Conservation (phyloP, 2,329 filamentous ascomycete genomes). For the Hyphodiscus sp. region DNA sequence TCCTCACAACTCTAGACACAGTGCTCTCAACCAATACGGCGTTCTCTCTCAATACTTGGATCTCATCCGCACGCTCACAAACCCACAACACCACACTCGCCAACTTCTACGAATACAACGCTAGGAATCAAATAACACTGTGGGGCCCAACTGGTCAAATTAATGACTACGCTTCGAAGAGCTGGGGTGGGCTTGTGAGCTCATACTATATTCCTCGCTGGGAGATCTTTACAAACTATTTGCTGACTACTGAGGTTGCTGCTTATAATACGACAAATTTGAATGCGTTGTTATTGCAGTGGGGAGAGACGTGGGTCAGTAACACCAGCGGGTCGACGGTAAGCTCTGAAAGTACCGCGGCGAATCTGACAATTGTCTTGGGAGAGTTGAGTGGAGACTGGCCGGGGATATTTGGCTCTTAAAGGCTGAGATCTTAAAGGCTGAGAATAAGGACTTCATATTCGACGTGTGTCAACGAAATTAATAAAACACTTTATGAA, state of each 20-base stretch:
- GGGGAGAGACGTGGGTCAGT: background rate
- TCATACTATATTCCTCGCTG: conserved; percentile 42
- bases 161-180: conserved; percentile 43
- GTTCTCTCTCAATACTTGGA: conserved; percentile 38
- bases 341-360: background rate
- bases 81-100: conserved; percentile 21
- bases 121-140: conserved; percentile 43
- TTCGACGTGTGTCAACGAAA: background rate
- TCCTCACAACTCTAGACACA: conserved; percentile 35
- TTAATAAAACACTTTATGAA: background rate
- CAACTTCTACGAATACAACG: conserved; percentile 39
- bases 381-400: background rate
- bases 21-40: conserved; percentile 36
- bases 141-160: conserved; percentile 44
- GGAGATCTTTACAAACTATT: conserved; percentile 38
- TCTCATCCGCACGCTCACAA: conserved; percentile 32
- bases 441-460: no score
- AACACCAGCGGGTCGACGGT: background rate
- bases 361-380: background rate
- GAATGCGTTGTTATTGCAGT: conserved; percentile 6
- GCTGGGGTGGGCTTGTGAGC: conserved; percentile 41
- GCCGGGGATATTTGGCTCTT: background rate
- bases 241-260: conserved; percentile 15
- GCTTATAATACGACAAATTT: conserved; percentile 21
- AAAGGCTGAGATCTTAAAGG: background rate